These are phyloP conservation scores for Verticillium tricorpus DNA, from an alignment of 2,329 filamentous ascomycete species.

Conservation along the genomic window DNA sequence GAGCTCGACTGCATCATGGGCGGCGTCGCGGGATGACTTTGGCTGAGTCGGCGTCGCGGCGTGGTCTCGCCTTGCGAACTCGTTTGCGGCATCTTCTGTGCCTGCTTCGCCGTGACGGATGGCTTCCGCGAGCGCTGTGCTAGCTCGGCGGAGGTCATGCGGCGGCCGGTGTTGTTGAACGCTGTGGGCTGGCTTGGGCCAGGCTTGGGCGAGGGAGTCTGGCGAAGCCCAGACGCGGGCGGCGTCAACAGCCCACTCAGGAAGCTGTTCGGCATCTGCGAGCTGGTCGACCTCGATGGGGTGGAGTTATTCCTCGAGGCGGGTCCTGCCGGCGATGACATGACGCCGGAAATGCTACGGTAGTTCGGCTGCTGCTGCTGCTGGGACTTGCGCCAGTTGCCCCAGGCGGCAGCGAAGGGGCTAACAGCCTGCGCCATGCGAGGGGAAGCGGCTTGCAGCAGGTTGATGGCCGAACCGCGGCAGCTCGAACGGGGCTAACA, in stretches of 20 bases:
- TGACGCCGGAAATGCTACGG: conserved; percentile 41
- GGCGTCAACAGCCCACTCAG: conserved; percentile 83
- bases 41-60: conserved; percentile 35
- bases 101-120: conserved; percentile 27
- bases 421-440: conserved; percentile 80
- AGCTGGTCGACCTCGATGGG: conserved; percentile 52
- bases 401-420: conserved; percentile 83
- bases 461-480: conserved; percentile 59
- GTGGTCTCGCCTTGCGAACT: conserved; percentile 23
- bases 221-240: conserved; percentile 70
- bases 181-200: conserved; percentile 51
- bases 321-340: conserved; percentile 34
- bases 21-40: conserved; percentile 48
- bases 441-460: conserved; percentile 75
- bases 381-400: conserved; percentile 79
- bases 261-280: conserved; percentile 52
- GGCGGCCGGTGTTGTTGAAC: conserved; percentile 55
- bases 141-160: conserved; percentile 48
- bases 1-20: conserved; percentile 55
- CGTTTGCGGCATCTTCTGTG: conserved; percentile 32
- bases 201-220: conserved; percentile 44
- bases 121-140: conserved; percentile 30
- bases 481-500: too few species aligned
- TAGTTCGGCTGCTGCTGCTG: conserved; percentile 36
- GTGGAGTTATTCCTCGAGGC: conserved; percentile 40